Percentiles rank a stretch among this genome's conserved stretches.
These are phyloP conservation scores for Huiozyma sinensis DNA, from an alignment of 805 yeast genomes.

Conservation along the genomic window DNA sequence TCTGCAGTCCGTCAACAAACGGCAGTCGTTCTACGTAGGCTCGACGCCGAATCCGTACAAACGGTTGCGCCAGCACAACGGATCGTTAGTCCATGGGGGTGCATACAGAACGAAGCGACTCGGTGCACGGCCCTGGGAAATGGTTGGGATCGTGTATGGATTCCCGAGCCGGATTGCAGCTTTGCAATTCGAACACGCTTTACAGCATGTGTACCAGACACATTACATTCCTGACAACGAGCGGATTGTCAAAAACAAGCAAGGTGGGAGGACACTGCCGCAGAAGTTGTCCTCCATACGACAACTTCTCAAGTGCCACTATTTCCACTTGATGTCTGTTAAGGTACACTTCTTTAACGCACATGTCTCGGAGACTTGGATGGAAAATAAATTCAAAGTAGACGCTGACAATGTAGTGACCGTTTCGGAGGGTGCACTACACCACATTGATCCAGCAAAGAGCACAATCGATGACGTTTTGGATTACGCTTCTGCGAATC, in stretches of 20 bases:
- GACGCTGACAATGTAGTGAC: background rate
- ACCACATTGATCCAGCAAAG: constrained; percentile 3
- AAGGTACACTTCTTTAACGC: constrained; percentile 36
- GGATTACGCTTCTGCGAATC: constrained; percentile 14
- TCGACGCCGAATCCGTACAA: constrained; percentile 69
- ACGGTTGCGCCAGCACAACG: constrained; percentile 72
- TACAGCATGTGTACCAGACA: constrained; percentile 64
- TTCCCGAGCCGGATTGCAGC: constrained; percentile 64
- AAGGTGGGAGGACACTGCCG: constrained; percentile 33
- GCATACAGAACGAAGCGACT: constrained; percentile 53
- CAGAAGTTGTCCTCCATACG: constrained; percentile 40
- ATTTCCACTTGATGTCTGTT: constrained; percentile 38
- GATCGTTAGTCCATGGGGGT: constrained; percentile 50
- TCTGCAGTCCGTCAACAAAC: constrained; percentile 47
- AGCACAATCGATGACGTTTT: constrained; percentile 8
- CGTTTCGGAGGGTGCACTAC: constrained; percentile 4
- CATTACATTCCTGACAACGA: constrained; percentile 37
- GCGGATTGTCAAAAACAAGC: constrained; percentile 31
- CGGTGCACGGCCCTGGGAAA: constrained; percentile 65
- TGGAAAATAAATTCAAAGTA: constrained; percentile 14
- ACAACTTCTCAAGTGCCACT: constrained; percentile 32
- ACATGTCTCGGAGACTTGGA: constrained; percentile 17
- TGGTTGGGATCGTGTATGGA: constrained; percentile 53
- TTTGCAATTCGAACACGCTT: constrained; percentile 74
- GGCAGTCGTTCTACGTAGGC: constrained; percentile 60